Evolutionary conservation across 192 early-diverging fungal species (phyloP), one percentile per base, ranked within the genome.

Genomic region (Umbelopsis sp.): DNA sequence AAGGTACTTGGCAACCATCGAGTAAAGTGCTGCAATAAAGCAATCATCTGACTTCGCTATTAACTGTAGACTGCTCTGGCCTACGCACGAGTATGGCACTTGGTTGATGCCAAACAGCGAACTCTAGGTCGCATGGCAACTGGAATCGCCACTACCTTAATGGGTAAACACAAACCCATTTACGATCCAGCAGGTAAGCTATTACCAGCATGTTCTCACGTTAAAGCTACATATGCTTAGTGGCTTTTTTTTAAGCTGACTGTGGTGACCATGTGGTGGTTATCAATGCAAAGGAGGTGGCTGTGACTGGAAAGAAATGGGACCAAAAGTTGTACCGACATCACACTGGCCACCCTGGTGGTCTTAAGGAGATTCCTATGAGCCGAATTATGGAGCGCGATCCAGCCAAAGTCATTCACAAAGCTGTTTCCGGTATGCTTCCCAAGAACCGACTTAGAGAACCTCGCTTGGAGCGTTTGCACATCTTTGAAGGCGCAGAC

Each of bases 231-330:
- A 13, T n/a, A n/a, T 27, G 5, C 3, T 49, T 13, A n/a, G 12
- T 25, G 10, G 46, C 21, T 46, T 35, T 3, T 45, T 27, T 51
- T 25, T 37, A 91, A 91, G 92, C 90, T 18, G 97, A 98, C 81
- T 91, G 89, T 78, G 97, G 97, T 46, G 97, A 98, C 77, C 95
- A 96, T 74, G 97, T 98, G 0, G 95, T 98, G 1, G 94, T 98
- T 15, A 90, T 95, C 70, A 98, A 98, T 73, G 93, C 95, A 27
- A 87, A 87, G 64, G 88, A 92, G 70, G 77, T 95, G 12, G 81
- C 77, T 20, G 86, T 95, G 15, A 89, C 92, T 27, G 95, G 94
- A 44, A 92, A 92, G 66, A 96, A 97, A 76, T 86, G 83, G 16
- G 84, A 89, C 71, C 87, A 94, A 69, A 97, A 98, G 77, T 71